Base-by-base conservation (phyloP, 805 yeast genomes). In the Tetrapisispora taiwanensis region DNA sequence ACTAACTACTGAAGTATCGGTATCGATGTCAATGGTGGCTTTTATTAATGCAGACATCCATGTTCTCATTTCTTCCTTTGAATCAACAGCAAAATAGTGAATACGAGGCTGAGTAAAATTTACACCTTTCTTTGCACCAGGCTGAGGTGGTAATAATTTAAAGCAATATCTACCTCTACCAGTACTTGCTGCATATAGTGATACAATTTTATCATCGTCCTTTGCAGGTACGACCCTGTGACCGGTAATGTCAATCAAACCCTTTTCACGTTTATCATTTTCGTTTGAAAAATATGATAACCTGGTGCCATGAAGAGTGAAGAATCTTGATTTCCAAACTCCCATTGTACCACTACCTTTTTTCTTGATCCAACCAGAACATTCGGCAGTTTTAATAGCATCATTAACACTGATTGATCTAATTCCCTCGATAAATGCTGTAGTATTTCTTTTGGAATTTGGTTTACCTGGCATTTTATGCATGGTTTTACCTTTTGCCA, bases 11-110 rank as follows among this genome's bases (percentile, higher is more conserved):
- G 98, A 97, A 13, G 84, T 86, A 1, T 84, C 65, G 46, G 92
- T 97, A 65, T 92, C 98, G 45, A 94, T 73, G 59, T 92, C 99
- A 54, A 92, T 94, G 0, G 97, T 92, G 0, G 97, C 95, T 48
- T 89, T 87, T 78, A 89, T 85, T 48, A 92, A 70, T 0, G 96
- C 95, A 43, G 88, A 84, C 79, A 89, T 79, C 99, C 99, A 92
- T 2, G 74, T 75, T 59, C 95, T 74, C 95, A 90, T 84, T 50
- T 90, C 97, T 41, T 87, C 95, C 46, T 73, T 76, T 0, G 86
- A 74, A 41, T 92, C 97, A 36, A 90, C 96, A 0, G 97, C 97
- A 72, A 92, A 92, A 63, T 83, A 92, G 57, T 92, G 98, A 7
- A 88, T 84, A 52, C 88, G 86, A 26, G 95, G 98, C 51, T 89